Base-by-base conservation (phyloP, 441 rosid species). In the Erodium texanum region DNA sequence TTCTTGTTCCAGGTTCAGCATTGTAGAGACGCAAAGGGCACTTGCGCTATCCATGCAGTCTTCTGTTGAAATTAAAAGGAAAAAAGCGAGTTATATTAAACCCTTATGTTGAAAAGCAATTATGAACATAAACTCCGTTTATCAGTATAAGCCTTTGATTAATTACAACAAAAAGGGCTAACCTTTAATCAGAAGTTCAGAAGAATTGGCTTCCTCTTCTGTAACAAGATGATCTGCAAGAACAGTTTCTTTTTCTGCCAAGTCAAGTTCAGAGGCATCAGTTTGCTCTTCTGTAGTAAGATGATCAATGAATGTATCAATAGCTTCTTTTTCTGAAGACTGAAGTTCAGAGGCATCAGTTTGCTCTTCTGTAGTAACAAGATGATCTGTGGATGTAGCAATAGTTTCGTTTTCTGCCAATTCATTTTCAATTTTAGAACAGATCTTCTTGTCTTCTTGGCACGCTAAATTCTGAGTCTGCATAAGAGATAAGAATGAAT, bases 111-210 rank as follows among this genome's bases (percentile, higher is more conserved):
- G 38, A 48, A n/a, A 48, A 63, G 20, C 20, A 52, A 1, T 18
- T 20, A 38, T 1, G 66, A 18, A 58, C 23, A 29, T 16, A 36
- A 71, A 7, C 19, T 15, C 22, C 41, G 10, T 48, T 45, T 43
- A 22, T 19, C 10, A 23, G 20, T 9, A 23, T 15, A 56, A 54
- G 22, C 45, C 62, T 59, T 66, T 19, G 54, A 24, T 52, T 11
- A 50, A 20, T 45, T 58, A 58, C 62, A 58, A 19, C 23, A 8
- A 38, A 58, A 19, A 66, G 15, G 64, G 23, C 7, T 71, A 80
- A 93, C 97, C 94, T 87, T 70, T 81, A 75, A 68, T 74, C 72
- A 32, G 75, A 74, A 72, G 41, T 68, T 78, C 75, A 8, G 74
- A 74, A 45, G 73, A 74, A 20, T 76, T 75, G 69, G 75, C 70